Evolutionary conservation across 176 grass and related monocot genomes (phyloP), one percentile per base, ranked within the genome.

Genomic region (Hsuehochloa calcarea): DNA sequence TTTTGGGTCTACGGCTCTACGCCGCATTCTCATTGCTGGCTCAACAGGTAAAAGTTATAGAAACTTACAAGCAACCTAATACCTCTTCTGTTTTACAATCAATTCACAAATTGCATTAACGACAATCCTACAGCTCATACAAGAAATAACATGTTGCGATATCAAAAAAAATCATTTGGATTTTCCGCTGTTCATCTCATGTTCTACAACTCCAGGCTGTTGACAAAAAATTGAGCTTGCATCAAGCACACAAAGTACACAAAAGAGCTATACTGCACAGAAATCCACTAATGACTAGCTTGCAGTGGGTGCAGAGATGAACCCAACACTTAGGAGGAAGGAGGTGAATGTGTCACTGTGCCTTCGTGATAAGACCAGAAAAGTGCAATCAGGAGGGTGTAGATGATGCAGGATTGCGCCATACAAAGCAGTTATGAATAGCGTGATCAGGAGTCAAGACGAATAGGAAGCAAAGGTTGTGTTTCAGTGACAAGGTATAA

Each of bases 11-110:
- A 58, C 0, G 8, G 55, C 55, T 58, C 46, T 81, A 81, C 5
- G 1, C 38, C 6, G 68, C 35, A 64, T 72, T 86, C 22, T 65
- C 31, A 86, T 19, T 80, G 85, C 19, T 73, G 61, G 58, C 16
- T 73, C 43, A 65, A 73, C 61, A 51, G 55, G 58, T 65, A 10
- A 40, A 50, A 52, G 64, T 22, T 29, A 72, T 49, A 38, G 9
- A 10, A 26, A 72, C 9, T 45, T 74, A 25, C 64, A 88, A 47
- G 29, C 5, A 47, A 68, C 51, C 40, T 65, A 70, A 61, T 31
- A 50, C 31, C 25, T 45, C 22, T 66, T 58, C 12, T 46, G 37
- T 62, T 64, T 62, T 44, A 54, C 20, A 64, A 43, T 16, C n/a
- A 10, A 77, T 88, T 65, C 44, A 17, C 56, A 77, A 52, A 63